Conservation (phyloP, 768 basidiomycete species). For the Calocybe cyanea region DNA sequence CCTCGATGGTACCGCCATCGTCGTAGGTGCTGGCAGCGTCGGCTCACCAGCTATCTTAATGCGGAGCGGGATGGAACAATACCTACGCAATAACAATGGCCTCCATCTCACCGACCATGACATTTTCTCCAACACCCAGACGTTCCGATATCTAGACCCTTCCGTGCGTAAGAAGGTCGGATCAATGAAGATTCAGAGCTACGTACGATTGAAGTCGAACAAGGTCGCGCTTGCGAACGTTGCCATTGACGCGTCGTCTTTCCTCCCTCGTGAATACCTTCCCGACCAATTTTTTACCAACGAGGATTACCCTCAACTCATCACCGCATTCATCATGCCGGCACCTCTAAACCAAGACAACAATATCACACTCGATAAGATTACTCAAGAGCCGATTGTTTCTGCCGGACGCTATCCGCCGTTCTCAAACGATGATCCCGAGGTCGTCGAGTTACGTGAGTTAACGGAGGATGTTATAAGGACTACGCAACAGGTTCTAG, state of each 20-base stretch:
- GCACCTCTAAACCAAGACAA: no score
- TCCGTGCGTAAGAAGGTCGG: slow-evolving; percentile 13
- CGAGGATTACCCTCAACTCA: slow-evolving; percentile 2
- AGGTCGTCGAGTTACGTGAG: no score
- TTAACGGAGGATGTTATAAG: no score
- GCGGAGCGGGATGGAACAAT: slow-evolving; percentile 10
- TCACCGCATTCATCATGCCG: no score
- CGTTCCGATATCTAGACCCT: slow-evolving; percentile 17
- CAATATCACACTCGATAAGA: no score
- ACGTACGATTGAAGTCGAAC: slow-evolving; percentile 4
- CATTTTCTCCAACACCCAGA: slow-evolving; percentile 13
- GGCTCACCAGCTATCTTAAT: slow-evolving; percentile 18
- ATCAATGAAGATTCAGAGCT: slow-evolving; percentile 22
- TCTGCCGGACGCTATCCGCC: no score
- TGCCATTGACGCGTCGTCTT: slow-evolving; percentile 20
- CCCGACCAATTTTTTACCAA: neutral
- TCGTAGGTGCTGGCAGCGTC: slow-evolving; percentile 19
- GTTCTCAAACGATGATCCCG: no score
- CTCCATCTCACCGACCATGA: slow-evolving; percentile 27
- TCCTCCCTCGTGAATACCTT: slow-evolving; percentile 19
- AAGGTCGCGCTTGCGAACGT: slow-evolving; percentile 18
- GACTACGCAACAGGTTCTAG: no score
- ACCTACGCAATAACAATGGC: slow-evolving; percentile 6
- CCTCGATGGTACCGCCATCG: no score
- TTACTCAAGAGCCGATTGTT: no score